Evolutionary conservation across 2,329 filamentous ascomycete genomes (phyloP).

Genomic region (Arachnopeziza araneosa): DNA sequence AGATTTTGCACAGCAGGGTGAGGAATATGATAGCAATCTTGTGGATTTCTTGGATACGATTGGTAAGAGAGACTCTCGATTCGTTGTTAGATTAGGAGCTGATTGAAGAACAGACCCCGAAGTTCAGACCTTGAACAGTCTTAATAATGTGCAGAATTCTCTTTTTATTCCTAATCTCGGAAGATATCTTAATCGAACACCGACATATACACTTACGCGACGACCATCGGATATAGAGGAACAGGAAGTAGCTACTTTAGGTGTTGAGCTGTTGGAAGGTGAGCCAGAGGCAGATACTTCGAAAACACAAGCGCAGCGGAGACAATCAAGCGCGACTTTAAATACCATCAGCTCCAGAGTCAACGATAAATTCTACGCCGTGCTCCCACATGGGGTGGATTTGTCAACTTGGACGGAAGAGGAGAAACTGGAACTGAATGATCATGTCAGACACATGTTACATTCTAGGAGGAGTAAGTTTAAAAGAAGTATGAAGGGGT

Average conservation of each 20-base stretch:
- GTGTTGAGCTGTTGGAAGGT: constrained; percentile 7
- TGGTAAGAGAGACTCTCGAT: constrained; percentile 41
- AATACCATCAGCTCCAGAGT: constrained; percentile 63
- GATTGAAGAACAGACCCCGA: constrained; percentile 25
- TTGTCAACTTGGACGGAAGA: constrained; percentile 70
- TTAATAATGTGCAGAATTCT: constrained; percentile 87
- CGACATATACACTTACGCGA: constrained; percentile 68
- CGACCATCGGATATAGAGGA: constrained; percentile 30
- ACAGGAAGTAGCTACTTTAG: constrained; percentile 1
- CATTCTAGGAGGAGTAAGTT: constrained; percentile 76
- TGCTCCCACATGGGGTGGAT: constrained; percentile 67
- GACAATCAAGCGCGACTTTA: constrained; percentile 25
- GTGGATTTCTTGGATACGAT: constrained; percentile 65
- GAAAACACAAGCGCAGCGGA: constrained; percentile 16
- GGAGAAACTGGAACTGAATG: constrained; percentile 73
- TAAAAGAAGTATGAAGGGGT: constrained; percentile 73
- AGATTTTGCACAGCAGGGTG: background rate
- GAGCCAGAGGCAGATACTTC: background rate
- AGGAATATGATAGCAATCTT: constrained; percentile 55
- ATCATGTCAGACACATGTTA: constrained; percentile 79
- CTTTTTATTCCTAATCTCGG: constrained; percentile 82
- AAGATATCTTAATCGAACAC: constrained; percentile 65
- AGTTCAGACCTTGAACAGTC: constrained; percentile 72
- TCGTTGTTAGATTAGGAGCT: background rate
- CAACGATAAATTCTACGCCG: constrained; percentile 68